Base-by-base conservation (phyloP, 2,329 filamentous ascomycete genomes). In the Periconia digitata region DNA sequence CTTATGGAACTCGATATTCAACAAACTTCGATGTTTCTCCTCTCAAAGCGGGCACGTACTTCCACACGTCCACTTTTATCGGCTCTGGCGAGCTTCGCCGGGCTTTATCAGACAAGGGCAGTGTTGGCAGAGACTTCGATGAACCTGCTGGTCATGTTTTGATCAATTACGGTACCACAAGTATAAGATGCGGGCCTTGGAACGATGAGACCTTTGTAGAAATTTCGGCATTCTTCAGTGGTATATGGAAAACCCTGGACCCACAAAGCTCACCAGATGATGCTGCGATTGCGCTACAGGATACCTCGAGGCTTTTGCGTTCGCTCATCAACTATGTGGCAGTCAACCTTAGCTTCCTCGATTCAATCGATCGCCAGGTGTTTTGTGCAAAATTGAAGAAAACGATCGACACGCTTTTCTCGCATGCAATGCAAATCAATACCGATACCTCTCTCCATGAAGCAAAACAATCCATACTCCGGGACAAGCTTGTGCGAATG, bases 51-150 rank as follows among this genome's bases (percentile, higher is more conserved):
- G 81, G 77, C 1, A 82, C 78, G 0, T 83, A 76, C 56, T 85
- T 84, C 52, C 78, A 81, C 51, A 66, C 75, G 37, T 74, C 71
- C 39, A 83, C 81, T 4, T 81, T 85, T 50, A 71, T 85, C 48
- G 82, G 83, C 22, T 81, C 80, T 54, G 80, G 79, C 3, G 76
- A 79, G 21, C 76, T 85, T 40, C 60, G 66, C 15, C 72, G 71
- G 29, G 76, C 76, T 29, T 54, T 85, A 5, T 51, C 40, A 7
- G 37, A 46, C 10, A 40, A 44, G 6, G 44, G 40, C 15, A 21
- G 40, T 1, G 45, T 41, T 18, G 8, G 50, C 38, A 60, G 77
- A 35, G 63, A 79, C 53, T 50, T 83, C 21, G 76, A 81, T 50
- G 56, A 64, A 23, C 56, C 62, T 41, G 63, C 65, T 32, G 74